phyloP scores from a whole-genome alignment of 306 rosid genomes.

The Lablab purpureus region DNA sequence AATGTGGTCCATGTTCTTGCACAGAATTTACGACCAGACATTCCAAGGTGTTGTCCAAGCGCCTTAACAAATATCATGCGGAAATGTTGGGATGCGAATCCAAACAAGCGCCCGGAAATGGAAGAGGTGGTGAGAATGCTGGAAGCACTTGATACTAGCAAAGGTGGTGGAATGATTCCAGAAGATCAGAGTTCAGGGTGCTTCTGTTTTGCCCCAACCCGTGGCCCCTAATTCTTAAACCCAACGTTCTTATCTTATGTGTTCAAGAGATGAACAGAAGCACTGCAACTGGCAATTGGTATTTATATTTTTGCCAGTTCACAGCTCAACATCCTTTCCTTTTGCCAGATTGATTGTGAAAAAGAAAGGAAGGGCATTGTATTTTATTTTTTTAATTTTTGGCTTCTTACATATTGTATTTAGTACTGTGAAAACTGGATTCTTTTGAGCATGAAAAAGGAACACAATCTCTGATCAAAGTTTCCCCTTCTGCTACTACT shows the following conservation, averaged over 20 bases:
- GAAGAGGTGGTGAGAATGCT: slow-evolving; percentile 75
- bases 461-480: slow-evolving; percentile 9
- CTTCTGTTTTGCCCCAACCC: slow-evolving; percentile 66
- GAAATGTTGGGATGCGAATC: slow-evolving; percentile 85
- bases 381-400: slow-evolving; percentile 8
- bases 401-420: slow-evolving; percentile 41
- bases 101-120: slow-evolving; percentile 84
- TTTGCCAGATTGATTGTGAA: not conserved
- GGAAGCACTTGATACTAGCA: slow-evolving; percentile 84
- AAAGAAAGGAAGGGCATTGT: slow-evolving; percentile 39
- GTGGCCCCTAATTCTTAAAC: slow-evolving; percentile 64
- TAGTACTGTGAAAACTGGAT: slow-evolving; percentile 37
- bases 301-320: slow-evolving; percentile 45
- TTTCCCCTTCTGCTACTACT: not conserved
- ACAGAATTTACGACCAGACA: slow-evolving; percentile 84
- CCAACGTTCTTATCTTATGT: not conserved
- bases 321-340: slow-evolving; percentile 35
- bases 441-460: slow-evolving; percentile 30
- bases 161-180: slow-evolving; percentile 91
- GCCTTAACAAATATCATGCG: slow-evolving; percentile 64
- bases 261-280: slow-evolving; percentile 42
- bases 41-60: slow-evolving; percentile 84
- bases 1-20: not conserved
- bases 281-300: slow-evolving; percentile 41
- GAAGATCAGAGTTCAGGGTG: slow-evolving; percentile 69